Evolutionary conservation across 2,329 filamentous ascomycete genomes (phyloP).

Genomic region (Aspergillus pseudoviridinutans): DNA sequence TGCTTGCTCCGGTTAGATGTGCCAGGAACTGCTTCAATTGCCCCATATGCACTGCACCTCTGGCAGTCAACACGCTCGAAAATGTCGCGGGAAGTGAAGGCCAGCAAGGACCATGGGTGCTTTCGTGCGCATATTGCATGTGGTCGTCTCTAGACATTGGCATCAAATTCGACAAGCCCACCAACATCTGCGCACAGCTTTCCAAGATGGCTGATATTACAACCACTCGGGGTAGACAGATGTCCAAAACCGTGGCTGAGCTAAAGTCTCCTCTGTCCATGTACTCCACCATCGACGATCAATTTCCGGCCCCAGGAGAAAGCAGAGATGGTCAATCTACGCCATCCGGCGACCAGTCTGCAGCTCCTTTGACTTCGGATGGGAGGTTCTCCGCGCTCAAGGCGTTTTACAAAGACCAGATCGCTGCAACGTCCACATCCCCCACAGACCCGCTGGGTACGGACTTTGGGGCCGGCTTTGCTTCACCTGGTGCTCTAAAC

Average conservation of each 20-base stretch:
- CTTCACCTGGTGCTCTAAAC: slow-evolving; percentile 75
- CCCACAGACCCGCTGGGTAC: slow-evolving; percentile 51
- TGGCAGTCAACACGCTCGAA: slow-evolving; percentile 70
- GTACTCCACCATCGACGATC: slow-evolving; percentile 33
- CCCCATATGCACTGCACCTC: slow-evolving; percentile 77
- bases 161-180: slow-evolving; percentile 84
- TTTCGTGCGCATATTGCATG: slow-evolving; percentile 85
- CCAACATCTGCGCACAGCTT: slow-evolving; percentile 78
- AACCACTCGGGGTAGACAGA: slow-evolving; percentile 33
- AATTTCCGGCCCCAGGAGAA: slow-evolving; percentile 20
- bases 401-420: slow-evolving; percentile 76
- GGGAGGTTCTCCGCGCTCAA: slow-evolving; percentile 71
- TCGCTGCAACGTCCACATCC: slow-evolving; percentile 58
- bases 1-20: slow-evolving; percentile 59
- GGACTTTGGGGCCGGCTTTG: slow-evolving; percentile 48
- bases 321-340: slow-evolving; percentile 28
- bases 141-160: slow-evolving; percentile 90
- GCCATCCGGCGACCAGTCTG: slow-evolving; percentile 32
- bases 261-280: slow-evolving; percentile 37
- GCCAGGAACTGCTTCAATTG: slow-evolving; percentile 95
- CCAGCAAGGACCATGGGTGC: slow-evolving; percentile 62
- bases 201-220: slow-evolving; percentile 59
- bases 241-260: slow-evolving; percentile 36
- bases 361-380: slow-evolving; percentile 54
- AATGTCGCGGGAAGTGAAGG: slow-evolving; percentile 41